Evolutionary conservation across 225 moss, liverwort and hornwort genomes (phyloP), one percentile per base, ranked within the genome.

Genomic region (Physcomitrellopsis africana): DNA sequence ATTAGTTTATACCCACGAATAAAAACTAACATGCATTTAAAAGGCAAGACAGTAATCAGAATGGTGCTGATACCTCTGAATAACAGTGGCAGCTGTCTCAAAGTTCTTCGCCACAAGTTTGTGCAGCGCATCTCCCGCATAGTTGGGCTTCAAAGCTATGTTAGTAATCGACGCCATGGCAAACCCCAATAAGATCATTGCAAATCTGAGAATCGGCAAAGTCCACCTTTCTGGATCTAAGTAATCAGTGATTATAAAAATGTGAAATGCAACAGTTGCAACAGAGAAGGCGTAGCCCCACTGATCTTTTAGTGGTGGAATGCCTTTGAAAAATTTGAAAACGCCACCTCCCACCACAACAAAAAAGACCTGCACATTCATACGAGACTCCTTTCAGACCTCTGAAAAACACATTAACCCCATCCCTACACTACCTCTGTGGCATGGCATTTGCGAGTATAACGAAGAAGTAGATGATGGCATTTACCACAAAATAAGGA

Each of bases 171-270:
- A 79, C 18, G 90, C 84, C 73, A 94, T 49, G 29, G 90, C 70
- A 65, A 94, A 97, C 55, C 94, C 97, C 63, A 91, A 55, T 69
- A 94, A 67, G 73, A 97, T 97, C 92, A 94, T 94, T 19, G 79
- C 80, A 64, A 97, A 91, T 29, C 97, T 87, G 71, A 97, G 71
- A 60, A 97, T 75, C 26, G 97, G 93, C 49, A 97, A 79, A 1
- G 91, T 89, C 73, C 94, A 91, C 80, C 80, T 87, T 73, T 97
- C 93, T 3, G 93, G 92, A 72, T 93, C 86, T 66, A 81, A 70
- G 58, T 82, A 96, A 2, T 85, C 86, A 53, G 80, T 86, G 47
- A 86, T 73, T 1, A 89, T 82, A 67, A 89, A 89, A 67, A 89
- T 79, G 63, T 89, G 89, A 51, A 86, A 89, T 20, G 89, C 89